Base-by-base conservation (phyloP, 768 basidiomycete genomes). In the Pisolithus albus region DNA sequence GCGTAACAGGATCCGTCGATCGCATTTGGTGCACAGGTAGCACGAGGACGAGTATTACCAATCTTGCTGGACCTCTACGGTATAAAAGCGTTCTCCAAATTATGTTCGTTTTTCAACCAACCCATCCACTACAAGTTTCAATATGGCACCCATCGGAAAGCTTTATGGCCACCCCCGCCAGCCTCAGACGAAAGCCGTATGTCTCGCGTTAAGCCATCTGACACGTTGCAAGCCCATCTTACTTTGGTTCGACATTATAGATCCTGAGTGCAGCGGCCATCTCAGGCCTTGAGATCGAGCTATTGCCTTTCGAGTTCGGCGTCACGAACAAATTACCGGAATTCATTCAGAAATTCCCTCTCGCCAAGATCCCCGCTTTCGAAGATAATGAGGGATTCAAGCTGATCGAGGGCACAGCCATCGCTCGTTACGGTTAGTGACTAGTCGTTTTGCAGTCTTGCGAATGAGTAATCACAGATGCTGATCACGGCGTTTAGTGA, bases 191-290 rank as follows among this genome's bases (percentile, higher is more conserved):
- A 60, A 52, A 51, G 43, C 53, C 2, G 61, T 60, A 47, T 26
- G 59, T 44, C 4, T 16, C 32, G 8, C 19, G 13, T 18, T 18
- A 13, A 4, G 13, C 15, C 28, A 11, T 47, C 28, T 8, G 43
- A 15, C 4, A 16, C 13, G n/a, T 15, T n/a, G 10, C n/a, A 5
- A 3, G 18, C 18, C 2, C 44, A 39, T n/a, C 34, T 46, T 21
- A 15, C 30, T 11, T 19, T 10, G 10, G 15, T 6, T 37, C 5
- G 11, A 16, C 28, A 10, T 37, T 8, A 28, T 34, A 62, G 57
- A 61, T 63, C 18, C 51, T 61, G 37, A 57, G 51, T 16, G 60
- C 59, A 11, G 60, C 61, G 13, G 62, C 59, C 7, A 40, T 62
- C 42, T 53, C 59, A 1, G 55, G 34, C 0, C 28, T 61, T 2